Percentiles rank a stretch among this genome's conserved stretches.
Conservation (phyloP, 2,329 filamentous ascomycete genomes). For the Beauveria brongniartii region DNA sequence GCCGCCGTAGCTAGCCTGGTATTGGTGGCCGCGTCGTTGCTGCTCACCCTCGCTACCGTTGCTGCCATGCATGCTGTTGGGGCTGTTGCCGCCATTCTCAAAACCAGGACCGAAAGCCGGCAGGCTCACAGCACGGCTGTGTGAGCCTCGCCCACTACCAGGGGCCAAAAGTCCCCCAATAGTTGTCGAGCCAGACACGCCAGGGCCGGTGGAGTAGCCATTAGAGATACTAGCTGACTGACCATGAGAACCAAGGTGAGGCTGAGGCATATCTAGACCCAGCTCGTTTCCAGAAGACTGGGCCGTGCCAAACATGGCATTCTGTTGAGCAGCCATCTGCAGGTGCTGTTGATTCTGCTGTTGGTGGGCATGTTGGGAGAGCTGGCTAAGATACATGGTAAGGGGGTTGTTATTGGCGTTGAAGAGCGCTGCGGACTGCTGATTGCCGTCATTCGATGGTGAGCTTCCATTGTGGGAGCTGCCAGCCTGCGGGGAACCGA, state of each 20-base stretch:
- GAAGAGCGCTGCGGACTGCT: constrained; percentile 64
- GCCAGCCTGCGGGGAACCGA: constrained; percentile 49
- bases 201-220: constrained; percentile 47
- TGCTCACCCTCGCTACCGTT: constrained; percentile 39
- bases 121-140: constrained; percentile 81
- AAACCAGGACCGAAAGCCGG: constrained; percentile 61
- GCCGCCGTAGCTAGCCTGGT: constrained; percentile 55
- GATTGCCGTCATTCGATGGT: constrained; percentile 47
- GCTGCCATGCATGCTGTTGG: constrained; percentile 38
- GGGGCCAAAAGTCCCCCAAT: constrained; percentile 73
- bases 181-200: constrained; percentile 53
- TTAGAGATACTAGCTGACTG: constrained; percentile 60
- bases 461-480: constrained; percentile 52
- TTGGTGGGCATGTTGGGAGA: constrained; percentile 62
- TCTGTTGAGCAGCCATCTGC: constrained; percentile 66
- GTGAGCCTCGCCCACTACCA: constrained; percentile 50
- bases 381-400: constrained; percentile 86
- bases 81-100: constrained; percentile 50
- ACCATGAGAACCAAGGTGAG: constrained; percentile 54
- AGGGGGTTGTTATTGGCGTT: constrained; percentile 81
- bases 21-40: constrained; percentile 53
- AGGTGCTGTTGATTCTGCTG: constrained; percentile 71
- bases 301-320: constrained; percentile 69
- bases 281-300: constrained; percentile 51
- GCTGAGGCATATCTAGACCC: constrained; percentile 49